phyloP scores from a whole-genome alignment of 2,329 filamentous ascomycete genomes.

The Plectosphaerella plurivora region DNA sequence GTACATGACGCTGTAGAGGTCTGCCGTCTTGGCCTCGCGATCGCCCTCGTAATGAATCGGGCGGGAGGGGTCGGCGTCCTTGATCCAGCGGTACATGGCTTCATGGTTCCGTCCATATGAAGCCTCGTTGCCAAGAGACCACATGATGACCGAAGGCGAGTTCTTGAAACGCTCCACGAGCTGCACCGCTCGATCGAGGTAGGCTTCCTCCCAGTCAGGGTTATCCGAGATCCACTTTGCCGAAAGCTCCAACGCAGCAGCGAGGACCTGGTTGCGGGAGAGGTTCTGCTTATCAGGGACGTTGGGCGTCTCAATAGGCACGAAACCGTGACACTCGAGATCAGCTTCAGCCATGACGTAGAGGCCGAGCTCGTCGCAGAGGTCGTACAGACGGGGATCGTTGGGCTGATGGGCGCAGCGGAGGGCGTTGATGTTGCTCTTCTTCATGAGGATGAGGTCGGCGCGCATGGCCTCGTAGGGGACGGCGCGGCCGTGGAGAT shows the following conservation, averaged over 20 bases:
- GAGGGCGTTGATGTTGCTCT: constrained; percentile 65
- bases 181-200: constrained; percentile 61
- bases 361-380: constrained; percentile 59
- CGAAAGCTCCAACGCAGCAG: constrained; percentile 18
- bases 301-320: constrained; percentile 22
- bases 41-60: constrained; percentile 65
- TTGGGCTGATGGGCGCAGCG: constrained; percentile 64
- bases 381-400: constrained; percentile 53
- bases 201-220: constrained; percentile 56
- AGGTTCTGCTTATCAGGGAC: constrained; percentile 1
- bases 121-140: constrained; percentile 68
- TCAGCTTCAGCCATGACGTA: constrained; percentile 58
- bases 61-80: constrained; percentile 48
- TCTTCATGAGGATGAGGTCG: constrained; percentile 64
- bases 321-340: constrained; percentile 51
- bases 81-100: constrained; percentile 63
- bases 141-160: constrained; percentile 63
- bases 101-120: constrained; percentile 65
- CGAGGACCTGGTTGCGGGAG: background rate
- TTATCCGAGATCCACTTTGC: constrained; percentile 55
- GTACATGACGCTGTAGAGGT: constrained; percentile 66
- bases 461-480: constrained; percentile 53
- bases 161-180: constrained; percentile 57
- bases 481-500: constrained; percentile 55
- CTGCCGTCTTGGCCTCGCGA: constrained; percentile 49